Base-by-base conservation (phyloP, 192 early-diverging fungal genomes). In the Chytriomyces confervae region DNA sequence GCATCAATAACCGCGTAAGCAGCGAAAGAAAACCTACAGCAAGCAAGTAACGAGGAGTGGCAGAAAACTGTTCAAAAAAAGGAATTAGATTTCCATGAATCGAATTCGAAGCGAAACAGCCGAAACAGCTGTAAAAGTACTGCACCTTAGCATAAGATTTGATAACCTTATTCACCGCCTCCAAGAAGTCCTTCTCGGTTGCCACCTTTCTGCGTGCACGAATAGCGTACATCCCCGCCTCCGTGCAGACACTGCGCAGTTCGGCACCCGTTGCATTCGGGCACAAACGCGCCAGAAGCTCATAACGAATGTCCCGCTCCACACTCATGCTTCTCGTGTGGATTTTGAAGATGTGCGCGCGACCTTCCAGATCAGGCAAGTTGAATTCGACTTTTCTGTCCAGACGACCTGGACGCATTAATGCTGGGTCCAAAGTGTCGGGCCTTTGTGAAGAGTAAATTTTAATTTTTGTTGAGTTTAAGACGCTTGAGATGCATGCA, bases 161-260 rank as follows among this genome's bases (percentile, higher is more conserved):
- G 89, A 99, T 97, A 74, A 99, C 98, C 91, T 99, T 99, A 88
- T 98, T 96, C n/a, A 99, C 97, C 29, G 96, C 88, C 83, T 99
- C 97, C 86, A 99, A 89, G 86, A 98, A 99, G 88, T 99, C 98
- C 89, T 99, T 98, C 83, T 99, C 98, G 29, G 96, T 98, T 20
- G 98, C 97, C 20, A 98, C 91, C 93, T 98, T 98, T 90, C 97
- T 92, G 82, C 98, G 90, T 66, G 95, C 93, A 11, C 98, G 90
- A 77, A 99, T 99, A 1, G 98, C 98, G 91, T 95, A 99, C 98
- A 99, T 99, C 69, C 98, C 98, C 9, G 98, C 97, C 85, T 99
- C 98, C 44, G 98, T 99, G 87, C 98, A 99, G 68, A 99, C 98
- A 82, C 93, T 94, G 72, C 98, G 92, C 70, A 99, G 86, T 85